phyloP scores from a whole-genome alignment of 306 rosid species.

The Comarum palustre region DNA sequence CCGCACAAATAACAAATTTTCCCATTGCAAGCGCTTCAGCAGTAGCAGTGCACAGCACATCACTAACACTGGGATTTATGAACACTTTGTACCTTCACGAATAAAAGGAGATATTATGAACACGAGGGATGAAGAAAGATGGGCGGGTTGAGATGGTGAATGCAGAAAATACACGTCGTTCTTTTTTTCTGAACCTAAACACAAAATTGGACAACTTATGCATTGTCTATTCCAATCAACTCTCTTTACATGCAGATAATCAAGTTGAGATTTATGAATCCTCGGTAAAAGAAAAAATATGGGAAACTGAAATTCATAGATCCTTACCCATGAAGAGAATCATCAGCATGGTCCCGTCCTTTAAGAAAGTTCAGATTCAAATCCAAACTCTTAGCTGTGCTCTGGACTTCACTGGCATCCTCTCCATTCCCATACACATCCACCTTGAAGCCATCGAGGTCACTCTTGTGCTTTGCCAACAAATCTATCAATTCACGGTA shows the following conservation, averaged over 20 bases:
- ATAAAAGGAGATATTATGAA: constrained; percentile 23
- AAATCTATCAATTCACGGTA: constrained; percentile 82
- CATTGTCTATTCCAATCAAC: background rate
- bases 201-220: background rate
- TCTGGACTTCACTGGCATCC: constrained; percentile 85
- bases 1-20: constrained; percentile 90
- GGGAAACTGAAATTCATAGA: background rate
- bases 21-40: constrained; percentile 99
- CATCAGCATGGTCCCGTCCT: constrained; percentile 97
- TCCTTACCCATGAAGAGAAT: constrained; percentile 82
- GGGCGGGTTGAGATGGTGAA: background rate
- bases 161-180: too few species aligned
- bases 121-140: background rate
- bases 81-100: constrained; percentile 90
- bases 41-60: constrained; percentile 94
- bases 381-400: constrained; percentile 71
- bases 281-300: constrained; percentile 6
- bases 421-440: constrained; percentile 96
- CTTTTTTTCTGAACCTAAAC: too few species aligned
- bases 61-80: constrained; percentile 91
- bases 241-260: background rate
- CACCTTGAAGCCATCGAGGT: constrained; percentile 81
- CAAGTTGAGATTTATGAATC: background rate
- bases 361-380: constrained; percentile 82
- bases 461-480: constrained; percentile 65